Conservation (phyloP, 78 protist species). For the Tieghemostelium lacteum region DNA sequence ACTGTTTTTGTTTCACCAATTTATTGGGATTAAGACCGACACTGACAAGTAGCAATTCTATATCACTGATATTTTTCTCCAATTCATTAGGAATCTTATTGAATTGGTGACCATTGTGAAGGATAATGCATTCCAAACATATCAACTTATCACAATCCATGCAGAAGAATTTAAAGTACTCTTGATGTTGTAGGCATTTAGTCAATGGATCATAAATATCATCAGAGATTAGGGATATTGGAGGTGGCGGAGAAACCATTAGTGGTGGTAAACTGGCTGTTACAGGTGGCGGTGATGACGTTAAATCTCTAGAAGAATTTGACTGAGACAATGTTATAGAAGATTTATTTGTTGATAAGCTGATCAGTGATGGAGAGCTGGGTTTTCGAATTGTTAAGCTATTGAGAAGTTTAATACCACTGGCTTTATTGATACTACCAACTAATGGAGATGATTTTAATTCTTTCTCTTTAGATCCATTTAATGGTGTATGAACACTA, state of each 20-base stretch:
- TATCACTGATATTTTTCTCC: constrained; percentile 29
- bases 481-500: neutral
- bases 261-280: neutral
- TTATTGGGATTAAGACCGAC: constrained; percentile 13
- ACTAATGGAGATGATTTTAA: neutral
- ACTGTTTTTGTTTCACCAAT: constrained; percentile 22
- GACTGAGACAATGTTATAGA: neutral
- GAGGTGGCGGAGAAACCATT: neutral
- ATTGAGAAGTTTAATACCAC: neutral
- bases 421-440: neutral
- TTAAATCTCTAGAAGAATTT: neutral
- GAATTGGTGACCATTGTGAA: constrained; percentile 44
- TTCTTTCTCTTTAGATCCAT: neutral
- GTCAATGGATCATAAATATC: neutral
- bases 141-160: constrained; percentile 22
- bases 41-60: constrained; percentile 3
- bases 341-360: neutral
- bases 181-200: constrained; percentile 1
- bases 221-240: neutral
- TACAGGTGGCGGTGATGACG: constrained; percentile 1
- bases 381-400: neutral
- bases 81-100: constrained; percentile 8
- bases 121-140: constrained; percentile 31
- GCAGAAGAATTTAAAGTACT: constrained; percentile 24
- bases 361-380: neutral